Conservation (phyloP, 345 rosid genomes). For the Heritiera littoralis region DNA sequence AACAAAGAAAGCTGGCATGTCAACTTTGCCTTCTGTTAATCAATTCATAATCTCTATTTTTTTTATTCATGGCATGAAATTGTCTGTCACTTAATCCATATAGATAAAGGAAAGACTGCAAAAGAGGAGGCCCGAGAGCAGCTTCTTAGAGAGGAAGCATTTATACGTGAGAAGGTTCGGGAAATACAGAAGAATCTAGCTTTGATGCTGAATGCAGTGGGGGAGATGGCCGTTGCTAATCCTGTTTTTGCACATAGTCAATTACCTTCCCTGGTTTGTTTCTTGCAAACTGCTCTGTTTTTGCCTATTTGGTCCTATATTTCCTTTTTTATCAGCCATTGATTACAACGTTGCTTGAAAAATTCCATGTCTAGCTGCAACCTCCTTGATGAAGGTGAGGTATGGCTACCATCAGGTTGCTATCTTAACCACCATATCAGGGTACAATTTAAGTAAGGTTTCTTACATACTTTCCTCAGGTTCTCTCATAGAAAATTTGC, state of each 20-base stretch:
- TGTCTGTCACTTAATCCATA: conserved; percentile 19
- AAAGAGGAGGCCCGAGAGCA: conserved; percentile 95
- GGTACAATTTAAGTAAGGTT: conserved; percentile 1
- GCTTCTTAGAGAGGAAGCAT: conserved; percentile 89
- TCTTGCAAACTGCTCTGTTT: conserved; percentile 4
- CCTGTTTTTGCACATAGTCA: conserved; percentile 95
- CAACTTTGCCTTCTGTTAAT: conserved; percentile 11
- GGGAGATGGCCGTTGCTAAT: conserved; percentile 87
- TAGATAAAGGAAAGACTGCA: conserved; percentile 88
- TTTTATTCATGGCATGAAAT: conserved; percentile 11
- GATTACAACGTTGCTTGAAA: not conserved
- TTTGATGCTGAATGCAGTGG: conserved; percentile 74
- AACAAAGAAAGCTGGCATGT: conserved; percentile 69
- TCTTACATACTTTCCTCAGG: not conserved
- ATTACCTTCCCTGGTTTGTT: conserved; percentile 80
- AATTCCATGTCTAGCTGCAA: not conserved
- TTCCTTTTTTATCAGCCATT: not conserved
- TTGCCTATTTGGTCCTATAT: not conserved
- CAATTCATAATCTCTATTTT: conserved; percentile 16
- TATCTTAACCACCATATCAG: not conserved
- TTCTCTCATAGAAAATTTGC: not conserved
- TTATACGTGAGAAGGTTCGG: conserved; percentile 63
- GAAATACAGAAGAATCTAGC: conserved; percentile 67
- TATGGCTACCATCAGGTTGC: not conserved
- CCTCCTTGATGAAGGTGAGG: conserved; percentile 14